A percentile compares a stretch with the other conserved stretches of the same genome.
Evolutionary conservation across 176 grass and related monocot species (phyloP).

Genomic region (Oryza meridionalis): DNA sequence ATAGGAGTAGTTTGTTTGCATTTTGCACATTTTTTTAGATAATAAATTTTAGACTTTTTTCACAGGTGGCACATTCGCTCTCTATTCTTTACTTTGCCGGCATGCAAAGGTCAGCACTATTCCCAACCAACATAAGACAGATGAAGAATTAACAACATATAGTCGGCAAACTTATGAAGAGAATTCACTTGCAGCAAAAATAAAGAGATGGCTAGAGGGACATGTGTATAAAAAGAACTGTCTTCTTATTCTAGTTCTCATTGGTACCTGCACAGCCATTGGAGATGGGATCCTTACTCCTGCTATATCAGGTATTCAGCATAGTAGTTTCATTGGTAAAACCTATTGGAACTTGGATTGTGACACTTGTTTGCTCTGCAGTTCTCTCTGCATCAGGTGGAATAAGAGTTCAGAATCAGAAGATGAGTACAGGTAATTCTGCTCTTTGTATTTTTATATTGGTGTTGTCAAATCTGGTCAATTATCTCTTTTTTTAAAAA

Average conservation of each 20-base stretch:
- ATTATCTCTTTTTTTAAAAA: neutral
- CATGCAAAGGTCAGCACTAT: constrained; percentile 86
- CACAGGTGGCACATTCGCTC: constrained; percentile 89
- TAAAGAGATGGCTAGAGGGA: constrained; percentile 78
- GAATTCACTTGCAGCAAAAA: constrained; percentile 78
- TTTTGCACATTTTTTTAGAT: constrained; percentile 22
- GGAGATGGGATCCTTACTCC: constrained; percentile 89
- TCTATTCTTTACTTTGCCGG: constrained; percentile 91
- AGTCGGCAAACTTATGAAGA: constrained; percentile 83
- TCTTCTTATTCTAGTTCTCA: constrained; percentile 76
- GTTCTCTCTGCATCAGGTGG: constrained; percentile 91
- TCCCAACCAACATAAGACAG: constrained; percentile 90
- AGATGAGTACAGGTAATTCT: constrained; percentile 78
- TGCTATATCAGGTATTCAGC: constrained; percentile 76
- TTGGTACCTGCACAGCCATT: constrained; percentile 85
- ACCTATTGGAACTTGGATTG: constrained; percentile 15
- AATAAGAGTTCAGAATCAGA: constrained; percentile 77
- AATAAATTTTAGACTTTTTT: constrained; percentile 30
- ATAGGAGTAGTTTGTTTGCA: constrained; percentile 2
- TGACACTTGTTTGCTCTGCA: constrained; percentile 50
- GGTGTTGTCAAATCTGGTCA: constrained; percentile 22
- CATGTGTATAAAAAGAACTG: constrained; percentile 69
- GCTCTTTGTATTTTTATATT: constrained; percentile 21
- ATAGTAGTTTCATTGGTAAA: constrained; percentile 14
- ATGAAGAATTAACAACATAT: constrained; percentile 88